Conservation (phyloP, 2,329 filamentous ascomycete species). For the Pestalotiopsis sp. region DNA sequence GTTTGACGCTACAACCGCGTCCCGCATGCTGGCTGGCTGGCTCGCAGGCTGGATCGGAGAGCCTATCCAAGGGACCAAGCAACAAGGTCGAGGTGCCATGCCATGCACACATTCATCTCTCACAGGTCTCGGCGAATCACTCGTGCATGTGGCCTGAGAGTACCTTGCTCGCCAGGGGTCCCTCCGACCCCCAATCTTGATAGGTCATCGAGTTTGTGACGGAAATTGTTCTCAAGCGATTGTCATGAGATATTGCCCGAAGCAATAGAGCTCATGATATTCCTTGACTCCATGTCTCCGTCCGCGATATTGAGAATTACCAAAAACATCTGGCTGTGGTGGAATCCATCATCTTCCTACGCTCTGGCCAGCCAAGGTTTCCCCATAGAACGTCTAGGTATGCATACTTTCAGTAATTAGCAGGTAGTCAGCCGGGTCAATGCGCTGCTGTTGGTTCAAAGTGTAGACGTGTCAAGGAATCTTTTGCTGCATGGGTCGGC, state of each 20-base stretch:
- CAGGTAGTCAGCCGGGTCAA: too few relatives aligned
- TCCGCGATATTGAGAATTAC: neutral
- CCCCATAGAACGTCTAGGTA: too few relatives aligned
- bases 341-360: neutral
- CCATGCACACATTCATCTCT: neutral
- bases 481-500: too few relatives aligned
- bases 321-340: neutral
- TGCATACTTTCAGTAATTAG: too few relatives aligned
- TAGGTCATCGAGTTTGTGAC: neutral
- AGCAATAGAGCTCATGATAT: neutral
- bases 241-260: slow-evolving; percentile 5
- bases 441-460: too few relatives aligned
- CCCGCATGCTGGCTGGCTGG: neutral
- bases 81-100: neutral
- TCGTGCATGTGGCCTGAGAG: slow-evolving; percentile 1
- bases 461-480: too few relatives aligned
- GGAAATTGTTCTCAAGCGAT: slow-evolving; percentile 5
- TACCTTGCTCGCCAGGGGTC: slow-evolving; percentile 3
- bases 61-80: too few relatives aligned
- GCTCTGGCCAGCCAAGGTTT: neutral
- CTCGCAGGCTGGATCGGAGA: neutral
- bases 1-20: neutral
- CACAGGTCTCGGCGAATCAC: neutral
- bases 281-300: neutral
- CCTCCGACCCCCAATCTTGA: neutral